Conservation (phyloP, 305 asterid species). For the Rubia peregrina region DNA sequence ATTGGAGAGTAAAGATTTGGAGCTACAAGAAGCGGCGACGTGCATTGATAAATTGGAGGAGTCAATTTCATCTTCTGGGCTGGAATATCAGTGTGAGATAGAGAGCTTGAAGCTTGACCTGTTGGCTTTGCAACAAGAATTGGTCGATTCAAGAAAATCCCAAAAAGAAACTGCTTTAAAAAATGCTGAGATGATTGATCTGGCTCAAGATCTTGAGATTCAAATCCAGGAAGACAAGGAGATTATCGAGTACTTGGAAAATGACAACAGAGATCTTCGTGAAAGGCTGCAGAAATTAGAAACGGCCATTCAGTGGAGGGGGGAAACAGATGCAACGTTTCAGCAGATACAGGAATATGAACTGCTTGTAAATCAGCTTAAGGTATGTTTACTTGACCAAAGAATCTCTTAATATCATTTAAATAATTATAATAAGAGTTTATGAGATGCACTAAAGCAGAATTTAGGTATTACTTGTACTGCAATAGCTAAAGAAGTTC, state of each 20-base stretch:
- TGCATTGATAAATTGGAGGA: conserved; percentile 59
- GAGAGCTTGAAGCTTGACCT: conserved; percentile 76
- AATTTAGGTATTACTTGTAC: conserved; percentile 2
- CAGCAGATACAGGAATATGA: conserved; percentile 47
- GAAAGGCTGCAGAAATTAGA: conserved; percentile 39
- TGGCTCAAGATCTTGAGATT: conserved; percentile 48
- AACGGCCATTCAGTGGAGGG: conserved; percentile 32
- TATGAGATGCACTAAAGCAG: not conserved
- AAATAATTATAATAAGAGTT: not conserved
- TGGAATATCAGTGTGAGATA: conserved; percentile 89
- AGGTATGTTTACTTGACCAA: conserved; percentile 34
- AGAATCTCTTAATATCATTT: not conserved
- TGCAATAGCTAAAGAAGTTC: conserved; percentile 15
- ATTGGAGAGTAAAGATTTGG: conserved; percentile 45
- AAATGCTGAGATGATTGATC: conserved; percentile 33
- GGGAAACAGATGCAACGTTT: conserved; percentile 42
- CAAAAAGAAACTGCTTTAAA: conserved; percentile 50
- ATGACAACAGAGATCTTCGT: conserved; percentile 47
- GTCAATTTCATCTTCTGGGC: conserved; percentile 51
- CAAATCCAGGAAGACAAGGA: conserved; percentile 37
- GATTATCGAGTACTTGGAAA: conserved; percentile 36
- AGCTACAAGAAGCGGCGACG: conserved; percentile 34
- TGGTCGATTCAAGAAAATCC: conserved; percentile 41
- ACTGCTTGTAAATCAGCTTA: conserved; percentile 44
- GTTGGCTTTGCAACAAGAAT: conserved; percentile 51